Percentiles rank a stretch among this genome's conserved stretches.
These are phyloP conservation scores for Daedaleopsis sinensis DNA, from an alignment of 768 basidiomycete species.

Conservation along the genomic window DNA sequence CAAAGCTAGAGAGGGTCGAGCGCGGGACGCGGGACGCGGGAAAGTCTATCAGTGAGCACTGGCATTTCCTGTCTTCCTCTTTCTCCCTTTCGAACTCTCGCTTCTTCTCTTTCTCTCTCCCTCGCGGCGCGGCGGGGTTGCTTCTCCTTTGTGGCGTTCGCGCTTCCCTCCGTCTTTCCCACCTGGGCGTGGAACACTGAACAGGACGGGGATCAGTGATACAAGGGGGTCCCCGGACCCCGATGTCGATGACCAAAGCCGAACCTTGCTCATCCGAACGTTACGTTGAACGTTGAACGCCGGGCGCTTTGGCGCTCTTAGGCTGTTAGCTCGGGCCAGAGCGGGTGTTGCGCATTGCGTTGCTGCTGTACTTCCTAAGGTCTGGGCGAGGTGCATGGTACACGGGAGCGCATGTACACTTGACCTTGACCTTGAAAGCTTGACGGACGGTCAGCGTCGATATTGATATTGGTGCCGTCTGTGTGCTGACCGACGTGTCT, in stretches of 20 bases:
- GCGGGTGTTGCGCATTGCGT: neutral
- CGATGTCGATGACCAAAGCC: neutral
- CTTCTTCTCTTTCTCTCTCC: no score
- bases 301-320: neutral
- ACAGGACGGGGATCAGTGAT: neutral
- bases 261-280: neutral
- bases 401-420: no score
- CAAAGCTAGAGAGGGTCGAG: no score
- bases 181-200: neutral
- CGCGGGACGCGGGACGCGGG: neutral
- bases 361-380: neutral
- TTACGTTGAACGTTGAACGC: no score
- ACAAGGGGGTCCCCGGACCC: neutral
- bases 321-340: neutral
- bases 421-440: no score
- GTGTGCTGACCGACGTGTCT: no score
- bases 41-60: neutral
- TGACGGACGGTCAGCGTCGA: no score
- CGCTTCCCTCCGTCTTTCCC: neutral
- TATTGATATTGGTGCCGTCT: no score
- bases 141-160: conserved; percentile 2
- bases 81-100: no score
- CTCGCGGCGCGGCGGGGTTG: no score
- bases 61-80: neutral
- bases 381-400: no score